phyloP scores from a whole-genome alignment of 768 basidiomycete species.

The Sporobolomyces pararoseus region DNA sequence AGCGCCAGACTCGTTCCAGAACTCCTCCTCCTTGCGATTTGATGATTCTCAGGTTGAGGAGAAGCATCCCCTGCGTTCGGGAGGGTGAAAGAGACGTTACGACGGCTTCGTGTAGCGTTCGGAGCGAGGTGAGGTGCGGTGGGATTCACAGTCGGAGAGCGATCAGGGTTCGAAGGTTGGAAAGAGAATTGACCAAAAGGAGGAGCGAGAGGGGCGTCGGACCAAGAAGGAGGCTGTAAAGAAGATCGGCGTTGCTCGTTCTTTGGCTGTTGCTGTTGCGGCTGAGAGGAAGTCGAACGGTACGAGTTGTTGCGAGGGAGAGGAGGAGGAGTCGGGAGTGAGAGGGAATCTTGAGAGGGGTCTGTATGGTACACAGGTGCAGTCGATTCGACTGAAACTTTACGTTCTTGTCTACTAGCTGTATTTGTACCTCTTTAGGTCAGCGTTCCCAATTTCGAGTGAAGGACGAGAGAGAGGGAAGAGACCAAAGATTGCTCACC shows the following conservation, averaged over 20 bases:
- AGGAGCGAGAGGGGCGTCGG: not conserved
- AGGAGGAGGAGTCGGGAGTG: not conserved
- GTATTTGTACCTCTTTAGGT: no score
- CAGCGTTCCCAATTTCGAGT: no score
- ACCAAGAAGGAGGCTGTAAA: constrained; percentile 2
- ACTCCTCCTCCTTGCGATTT: not conserved
- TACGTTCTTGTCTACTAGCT: constrained; percentile 2
- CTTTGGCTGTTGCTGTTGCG: not conserved
- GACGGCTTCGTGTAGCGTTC: not conserved
- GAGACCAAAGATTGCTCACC: no score
- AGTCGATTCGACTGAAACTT: not conserved
- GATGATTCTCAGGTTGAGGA: not conserved
- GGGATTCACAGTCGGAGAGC: not conserved
- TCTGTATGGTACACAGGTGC: not conserved
- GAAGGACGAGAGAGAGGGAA: no score
- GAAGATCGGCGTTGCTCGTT: not conserved
- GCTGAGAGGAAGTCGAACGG: not conserved
- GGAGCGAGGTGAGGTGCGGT: not conserved
- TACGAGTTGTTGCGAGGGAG: not conserved
- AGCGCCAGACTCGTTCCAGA: not conserved
- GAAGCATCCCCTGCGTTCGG: not conserved
- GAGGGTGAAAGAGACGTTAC: constrained; percentile 3
- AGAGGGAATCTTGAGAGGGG: constrained; percentile 2
- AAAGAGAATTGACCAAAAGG: not conserved
- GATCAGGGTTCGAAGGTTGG: not conserved